Percentiles rank a stretch among this genome's conserved stretches.
Conservation (phyloP, 352 stramenopile species). For the Phytopythium boreale region DNA sequence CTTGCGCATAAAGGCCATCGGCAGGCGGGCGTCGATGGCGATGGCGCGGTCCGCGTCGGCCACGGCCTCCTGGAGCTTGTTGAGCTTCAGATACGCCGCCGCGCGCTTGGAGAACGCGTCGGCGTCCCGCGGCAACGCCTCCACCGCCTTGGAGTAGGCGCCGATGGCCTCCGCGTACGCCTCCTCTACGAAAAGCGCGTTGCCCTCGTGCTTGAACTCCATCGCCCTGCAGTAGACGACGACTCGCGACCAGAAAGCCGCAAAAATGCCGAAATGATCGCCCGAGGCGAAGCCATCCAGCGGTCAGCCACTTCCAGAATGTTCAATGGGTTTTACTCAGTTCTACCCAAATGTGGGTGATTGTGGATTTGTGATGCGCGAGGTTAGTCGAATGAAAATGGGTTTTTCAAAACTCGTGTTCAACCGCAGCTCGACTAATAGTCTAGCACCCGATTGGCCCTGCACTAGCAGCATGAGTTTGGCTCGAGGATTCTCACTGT, state of each 20-base stretch:
- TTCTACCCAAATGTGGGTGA: background rate
- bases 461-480: too few relatives aligned
- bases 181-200: constrained; percentile 85
- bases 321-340: background rate
- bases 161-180: constrained; percentile 56
- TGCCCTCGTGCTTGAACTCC: constrained; percentile 71
- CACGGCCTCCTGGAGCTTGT: constrained; percentile 49
- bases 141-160: constrained; percentile 49
- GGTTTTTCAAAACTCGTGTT: background rate
- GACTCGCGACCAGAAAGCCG: background rate
- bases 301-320: background rate
- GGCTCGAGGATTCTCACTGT: too few relatives aligned
- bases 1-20: constrained; percentile 67
- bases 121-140: constrained; percentile 32
- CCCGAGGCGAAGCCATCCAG: background rate
- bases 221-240: constrained; percentile 20
- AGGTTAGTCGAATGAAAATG: background rate
- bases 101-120: constrained; percentile 68
- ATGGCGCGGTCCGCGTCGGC: constrained; percentile 49
- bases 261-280: constrained; percentile 2
- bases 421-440: background rate
- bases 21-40: constrained; percentile 42
- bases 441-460: too few relatives aligned
- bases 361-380: background rate
- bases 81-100: constrained; percentile 65